Base-by-base conservation (phyloP, 2,329 filamentous ascomycete genomes). In the Epicoccum sorghinum region DNA sequence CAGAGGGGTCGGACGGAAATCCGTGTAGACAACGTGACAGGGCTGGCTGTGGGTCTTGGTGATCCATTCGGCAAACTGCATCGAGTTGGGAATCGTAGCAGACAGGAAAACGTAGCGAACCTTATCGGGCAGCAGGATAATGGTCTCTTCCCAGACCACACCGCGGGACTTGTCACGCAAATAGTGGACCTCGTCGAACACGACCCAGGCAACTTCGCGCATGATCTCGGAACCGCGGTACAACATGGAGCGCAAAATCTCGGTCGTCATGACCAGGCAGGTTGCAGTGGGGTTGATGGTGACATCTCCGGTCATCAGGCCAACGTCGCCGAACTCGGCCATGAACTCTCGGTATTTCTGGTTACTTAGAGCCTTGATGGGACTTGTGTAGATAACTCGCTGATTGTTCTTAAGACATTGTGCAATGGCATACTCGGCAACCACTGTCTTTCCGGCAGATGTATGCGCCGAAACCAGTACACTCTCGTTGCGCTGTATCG, bases 41-140 rank as follows among this genome's bases (percentile, higher is more conserved):
- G 95, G 93, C 71, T 99, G 96, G 62, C 90, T 89, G 75, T 99
- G 96, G 53, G 93, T 98, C 79, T 98, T 98, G 66, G 90, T 92
- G 68, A 99, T 96, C 95, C 95, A 99, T 75, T 99, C 93, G 65
- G 95, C 95, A 68, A 99, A 99, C 75, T 99, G 95, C 85, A 98
- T 97, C 47, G 95, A 93, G 72, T 99, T 99, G 49, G 95, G 95
- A 59, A 99, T 99, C 2, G 96, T 99, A 59, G 95, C 95, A 29
- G 96, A 99, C 57, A 99, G 80, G 77, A 99, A 99, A 51, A 99
- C 96, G 71, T 98, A 99, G 78, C 92, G 90, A 64, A 99, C 96
- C 83, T 99, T 98, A 80, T 99, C 95, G 4, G 95, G 95, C 27
- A 99, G 82, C 63, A 99, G 83, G 69, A 99, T 99, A 71, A 99